Conservation (phyloP, 106 monocot genomes). For the Cymbidium sinense region DNA sequence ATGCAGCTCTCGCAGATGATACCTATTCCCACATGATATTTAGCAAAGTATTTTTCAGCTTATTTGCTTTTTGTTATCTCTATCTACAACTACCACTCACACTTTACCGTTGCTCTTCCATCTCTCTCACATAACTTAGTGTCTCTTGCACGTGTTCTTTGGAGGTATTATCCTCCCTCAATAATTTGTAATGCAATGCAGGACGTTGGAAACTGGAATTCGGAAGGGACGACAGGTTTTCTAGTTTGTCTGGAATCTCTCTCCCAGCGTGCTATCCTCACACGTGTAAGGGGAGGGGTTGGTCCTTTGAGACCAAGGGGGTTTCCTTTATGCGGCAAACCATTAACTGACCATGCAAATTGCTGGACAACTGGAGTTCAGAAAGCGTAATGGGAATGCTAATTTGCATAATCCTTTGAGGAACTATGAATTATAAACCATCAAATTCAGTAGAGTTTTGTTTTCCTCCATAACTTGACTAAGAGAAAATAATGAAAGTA, state of each 20-base stretch:
- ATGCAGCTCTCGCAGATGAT: not conserved
- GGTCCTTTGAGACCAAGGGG: not conserved
- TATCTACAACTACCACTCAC: not conserved
- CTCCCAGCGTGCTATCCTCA: not conserved
- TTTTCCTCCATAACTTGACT: not conserved
- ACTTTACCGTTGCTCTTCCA: no score
- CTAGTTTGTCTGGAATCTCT: not conserved
- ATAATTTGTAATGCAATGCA: not conserved
- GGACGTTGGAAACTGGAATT: not conserved
- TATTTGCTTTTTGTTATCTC: not conserved
- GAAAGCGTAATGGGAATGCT: not conserved
- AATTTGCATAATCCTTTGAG: not conserved
- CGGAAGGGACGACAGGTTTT: not conserved
- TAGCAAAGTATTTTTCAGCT: not conserved
- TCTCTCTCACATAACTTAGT: not conserved
- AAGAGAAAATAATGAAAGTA: not conserved
- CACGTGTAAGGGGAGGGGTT: not conserved
- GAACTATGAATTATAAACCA: not conserved
- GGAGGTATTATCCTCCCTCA: not conserved
- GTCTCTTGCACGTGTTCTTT: not conserved
- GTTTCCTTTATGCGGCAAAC: not conserved
- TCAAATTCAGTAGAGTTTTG: not conserved
- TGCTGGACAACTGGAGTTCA: not conserved
- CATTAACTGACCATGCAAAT: not conserved
- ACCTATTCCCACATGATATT: not conserved